These are phyloP conservation scores for Phaeolepiota aurea DNA, from an alignment of 768 basidiomycete species.

Conservation along the genomic window DNA sequence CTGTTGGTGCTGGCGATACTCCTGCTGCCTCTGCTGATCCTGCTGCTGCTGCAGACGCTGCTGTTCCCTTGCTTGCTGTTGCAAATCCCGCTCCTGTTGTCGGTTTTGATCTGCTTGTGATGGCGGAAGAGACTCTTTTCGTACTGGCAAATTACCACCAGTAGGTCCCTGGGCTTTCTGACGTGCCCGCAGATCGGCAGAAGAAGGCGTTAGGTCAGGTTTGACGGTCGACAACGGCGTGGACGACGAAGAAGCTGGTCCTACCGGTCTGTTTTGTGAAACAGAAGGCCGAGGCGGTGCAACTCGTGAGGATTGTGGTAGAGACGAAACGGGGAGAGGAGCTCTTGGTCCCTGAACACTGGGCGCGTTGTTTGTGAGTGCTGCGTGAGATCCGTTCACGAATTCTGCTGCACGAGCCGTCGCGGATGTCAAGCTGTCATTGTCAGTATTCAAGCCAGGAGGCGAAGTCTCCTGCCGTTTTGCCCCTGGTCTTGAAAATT, in stretches of 20 bases:
- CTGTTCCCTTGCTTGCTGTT: slow-evolving; percentile 15
- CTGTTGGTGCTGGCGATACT: slow-evolving; percentile 13
- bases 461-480: slow-evolving; percentile 35
- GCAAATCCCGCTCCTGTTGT: slow-evolving; percentile 9
- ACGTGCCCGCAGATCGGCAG: slow-evolving; percentile 59
- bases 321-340: slow-evolving; percentile 15
- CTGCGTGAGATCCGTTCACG: slow-evolving; percentile 44
- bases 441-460: slow-evolving; percentile 30
- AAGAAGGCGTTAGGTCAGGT: slow-evolving; percentile 48
- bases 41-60: slow-evolving; percentile 31
- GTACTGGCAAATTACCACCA: slow-evolving; percentile 24
- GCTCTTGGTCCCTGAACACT: slow-evolving; percentile 17
- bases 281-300: slow-evolving; percentile 20
- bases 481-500: slow-evolving; percentile 13
- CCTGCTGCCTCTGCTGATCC: slow-evolving; percentile 15
- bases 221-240: slow-evolving; percentile 33
- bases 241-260: slow-evolving; percentile 60
- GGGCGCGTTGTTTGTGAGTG: slow-evolving; percentile 12
- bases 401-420: slow-evolving; percentile 56
- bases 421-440: slow-evolving; percentile 32
- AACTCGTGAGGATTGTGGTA: slow-evolving; percentile 20
- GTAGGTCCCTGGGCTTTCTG: slow-evolving; percentile 50
- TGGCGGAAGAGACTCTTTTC: slow-evolving; percentile 40
- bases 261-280: slow-evolving; percentile 58
- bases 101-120: slow-evolving; percentile 9